These are phyloP conservation scores for Kalanchoe fedtschenkoi DNA, from an alignment of 164 flowering plant genomes.

Conservation along the genomic window DNA sequence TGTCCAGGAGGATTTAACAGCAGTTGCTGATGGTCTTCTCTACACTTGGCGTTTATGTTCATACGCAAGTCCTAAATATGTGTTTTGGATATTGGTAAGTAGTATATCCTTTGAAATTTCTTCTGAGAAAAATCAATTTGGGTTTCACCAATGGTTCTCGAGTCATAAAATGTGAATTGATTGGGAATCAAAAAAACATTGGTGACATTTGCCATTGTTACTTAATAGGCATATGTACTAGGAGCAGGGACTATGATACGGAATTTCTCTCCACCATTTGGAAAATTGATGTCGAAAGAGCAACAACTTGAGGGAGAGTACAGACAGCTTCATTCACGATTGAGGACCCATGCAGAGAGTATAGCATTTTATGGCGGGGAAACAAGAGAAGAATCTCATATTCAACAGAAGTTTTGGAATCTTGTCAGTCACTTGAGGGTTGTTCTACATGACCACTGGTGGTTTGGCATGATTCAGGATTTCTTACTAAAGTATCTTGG, in stretches of 20 bases:
- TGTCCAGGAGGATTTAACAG: constrained; percentile 85
- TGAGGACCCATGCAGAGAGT: constrained; percentile 96
- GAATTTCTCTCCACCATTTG: constrained; percentile 93
- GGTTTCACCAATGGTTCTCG: not conserved
- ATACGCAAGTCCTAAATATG: constrained; percentile 95
- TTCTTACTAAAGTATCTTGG: constrained; percentile 95
- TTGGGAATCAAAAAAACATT: too few species aligned
- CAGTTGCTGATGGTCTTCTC: constrained; percentile 83
- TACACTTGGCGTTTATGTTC: constrained; percentile 99
- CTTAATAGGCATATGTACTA: constrained; percentile 70
- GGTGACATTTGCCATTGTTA: constrained; percentile 2
- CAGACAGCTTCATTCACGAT: constrained; percentile 85
- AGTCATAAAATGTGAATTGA: not conserved
- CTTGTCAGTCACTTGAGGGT: constrained; percentile 62
- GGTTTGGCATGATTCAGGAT: constrained; percentile 99
- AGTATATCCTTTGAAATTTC: not conserved
- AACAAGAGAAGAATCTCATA: constrained; percentile 78
- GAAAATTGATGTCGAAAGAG: constrained; percentile 86
- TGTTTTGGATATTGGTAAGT: constrained; percentile 90
- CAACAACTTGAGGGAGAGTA: constrained; percentile 98
- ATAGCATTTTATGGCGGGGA: constrained; percentile 98
- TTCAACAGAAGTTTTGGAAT: constrained; percentile 65
- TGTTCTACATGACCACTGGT: constrained; percentile 97
- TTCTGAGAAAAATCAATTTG: not conserved
- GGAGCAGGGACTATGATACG: constrained; percentile 79